Percentiles rank a stretch among this genome's conserved stretches.
These are phyloP conservation scores for Hyphodiscus hymeniophilus DNA, from an alignment of 495 filamentous ascomycete species.

Conservation along the genomic window DNA sequence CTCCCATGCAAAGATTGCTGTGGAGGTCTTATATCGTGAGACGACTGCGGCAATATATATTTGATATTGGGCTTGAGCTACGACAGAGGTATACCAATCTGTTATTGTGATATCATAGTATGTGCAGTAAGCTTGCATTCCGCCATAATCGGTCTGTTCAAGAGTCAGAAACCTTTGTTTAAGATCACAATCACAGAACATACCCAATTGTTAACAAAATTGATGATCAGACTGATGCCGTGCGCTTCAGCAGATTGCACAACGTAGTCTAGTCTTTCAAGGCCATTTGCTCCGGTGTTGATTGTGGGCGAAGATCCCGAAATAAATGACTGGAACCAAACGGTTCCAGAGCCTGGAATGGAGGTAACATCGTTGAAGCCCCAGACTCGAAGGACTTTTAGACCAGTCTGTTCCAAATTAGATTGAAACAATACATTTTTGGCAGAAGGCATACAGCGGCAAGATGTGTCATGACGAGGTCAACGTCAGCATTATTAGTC, in stretches of 20 bases:
- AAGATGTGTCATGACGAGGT: slow-evolving; percentile 25
- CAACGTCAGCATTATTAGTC: slow-evolving; percentile 51
- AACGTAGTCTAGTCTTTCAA: slow-evolving; percentile 53
- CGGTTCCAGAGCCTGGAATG: slow-evolving; percentile 39
- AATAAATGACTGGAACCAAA: slow-evolving; percentile 30
- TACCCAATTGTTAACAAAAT: slow-evolving; percentile 48
- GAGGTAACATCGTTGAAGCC: slow-evolving; percentile 38
- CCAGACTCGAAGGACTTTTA: slow-evolving; percentile 62
- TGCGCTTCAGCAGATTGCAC: slow-evolving; percentile 44
- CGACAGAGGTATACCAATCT: slow-evolving; percentile 47
- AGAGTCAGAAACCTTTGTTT: too few species aligned
- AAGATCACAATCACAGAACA: too few species aligned
- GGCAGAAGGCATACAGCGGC: neutral
- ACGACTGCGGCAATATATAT: slow-evolving; percentile 57
- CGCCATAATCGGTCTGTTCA: slow-evolving; percentile 49
- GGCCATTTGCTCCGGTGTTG: slow-evolving; percentile 42
- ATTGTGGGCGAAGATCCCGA: slow-evolving; percentile 26
- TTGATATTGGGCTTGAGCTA: slow-evolving; percentile 51
- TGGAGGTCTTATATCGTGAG: slow-evolving; percentile 44
- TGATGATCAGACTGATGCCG: slow-evolving; percentile 45
- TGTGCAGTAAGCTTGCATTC: slow-evolving; percentile 53
- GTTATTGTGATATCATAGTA: slow-evolving; percentile 26
- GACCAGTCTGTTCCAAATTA: slow-evolving; percentile 31
- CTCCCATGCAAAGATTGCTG: slow-evolving; percentile 64
- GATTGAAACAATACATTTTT: neutral